Percentiles rank a stretch among this genome's conserved stretches.
Evolutionary conservation across 2,329 filamentous ascomycete species (phyloP).

Genomic region (Fusarium staphyleae): DNA sequence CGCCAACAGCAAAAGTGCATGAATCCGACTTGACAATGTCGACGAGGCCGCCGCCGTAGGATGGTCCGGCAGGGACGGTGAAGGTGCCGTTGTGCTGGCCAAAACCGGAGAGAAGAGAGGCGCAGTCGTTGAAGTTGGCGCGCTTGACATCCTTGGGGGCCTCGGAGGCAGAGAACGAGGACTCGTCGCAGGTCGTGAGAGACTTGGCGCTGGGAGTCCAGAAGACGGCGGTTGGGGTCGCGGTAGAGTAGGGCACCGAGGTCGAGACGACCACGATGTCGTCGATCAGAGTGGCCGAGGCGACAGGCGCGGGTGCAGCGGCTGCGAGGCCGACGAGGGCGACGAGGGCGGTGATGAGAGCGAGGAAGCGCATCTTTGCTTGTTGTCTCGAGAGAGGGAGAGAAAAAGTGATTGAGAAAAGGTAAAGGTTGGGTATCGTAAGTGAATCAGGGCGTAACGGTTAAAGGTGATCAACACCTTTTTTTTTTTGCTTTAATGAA

Average conservation of each 20-base stretch:
- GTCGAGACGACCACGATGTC: constrained; percentile 33
- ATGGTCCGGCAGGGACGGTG: constrained; percentile 22
- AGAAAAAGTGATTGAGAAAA: background rate
- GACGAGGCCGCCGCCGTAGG: constrained; percentile 24
- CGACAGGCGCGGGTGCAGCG: constrained; percentile 22
- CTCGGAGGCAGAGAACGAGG: constrained; percentile 31
- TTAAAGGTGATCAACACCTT: constrained; percentile 29
- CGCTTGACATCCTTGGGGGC: constrained; percentile 28
- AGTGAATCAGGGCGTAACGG: constrained; percentile 17
- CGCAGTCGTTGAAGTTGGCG: constrained; percentile 44
- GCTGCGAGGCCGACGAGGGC: constrained; percentile 22
- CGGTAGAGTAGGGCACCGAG: constrained; percentile 1
- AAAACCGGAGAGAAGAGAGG: constrained; percentile 44
- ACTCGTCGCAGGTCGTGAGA: constrained; percentile 39
- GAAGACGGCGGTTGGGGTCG: constrained; percentile 14
- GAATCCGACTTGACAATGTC: constrained; percentile 38
- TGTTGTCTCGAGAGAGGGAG: background rate
- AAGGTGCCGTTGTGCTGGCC: constrained; percentile 44
- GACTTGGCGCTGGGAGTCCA: constrained; percentile 39
- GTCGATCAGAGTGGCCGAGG: constrained; percentile 4
- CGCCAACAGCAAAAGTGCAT: constrained; percentile 41
- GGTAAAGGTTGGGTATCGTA: background rate
- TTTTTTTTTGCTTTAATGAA: constrained; percentile 14
- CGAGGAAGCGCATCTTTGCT: constrained; percentile 25
- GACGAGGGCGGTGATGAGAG: constrained; percentile 15